Evolutionary conservation across 1,139 yeast genomes (phyloP).

Genomic region (Wickerhamomyces sp.): DNA sequence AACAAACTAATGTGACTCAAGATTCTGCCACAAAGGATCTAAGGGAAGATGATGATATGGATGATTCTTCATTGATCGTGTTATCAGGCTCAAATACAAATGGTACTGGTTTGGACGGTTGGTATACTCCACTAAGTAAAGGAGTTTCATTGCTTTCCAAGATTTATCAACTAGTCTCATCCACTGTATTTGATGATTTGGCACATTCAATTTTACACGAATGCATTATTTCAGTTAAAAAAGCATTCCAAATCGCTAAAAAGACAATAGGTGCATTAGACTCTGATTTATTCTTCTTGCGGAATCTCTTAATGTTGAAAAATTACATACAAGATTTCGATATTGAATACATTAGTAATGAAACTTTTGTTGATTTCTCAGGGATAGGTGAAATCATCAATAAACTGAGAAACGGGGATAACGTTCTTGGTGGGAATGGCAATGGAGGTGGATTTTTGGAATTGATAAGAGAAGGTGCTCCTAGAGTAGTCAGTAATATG

Average conservation of each 20-base stretch:
- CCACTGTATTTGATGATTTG: constrained; percentile 77
- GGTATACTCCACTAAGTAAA: constrained; percentile 71
- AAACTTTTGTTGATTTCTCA: constrained; percentile 74
- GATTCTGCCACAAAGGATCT: too few species aligned
- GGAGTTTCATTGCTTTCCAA: constrained; percentile 70
- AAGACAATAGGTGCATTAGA: constrained; percentile 43
- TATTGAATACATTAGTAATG: constrained; percentile 69
- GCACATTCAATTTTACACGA: constrained; percentile 86
- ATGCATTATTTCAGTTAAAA: constrained; percentile 55
- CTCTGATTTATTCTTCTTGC: constrained; percentile 62
- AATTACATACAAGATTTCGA: constrained; percentile 75
- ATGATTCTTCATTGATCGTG: constrained; percentile 20
- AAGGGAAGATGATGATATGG: constrained; percentile 6
- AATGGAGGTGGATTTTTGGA: constrained; percentile 40
- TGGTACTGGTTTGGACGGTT: constrained; percentile 27
- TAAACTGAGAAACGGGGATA: constrained; percentile 33
- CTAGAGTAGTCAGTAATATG: constrained; percentile 80
- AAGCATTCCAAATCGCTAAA: constrained; percentile 42
- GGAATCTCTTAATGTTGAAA: constrained; percentile 65
- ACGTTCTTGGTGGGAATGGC: constrained; percentile 27
- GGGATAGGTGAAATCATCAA: constrained; percentile 60
- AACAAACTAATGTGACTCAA: background rate
- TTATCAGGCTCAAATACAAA: constrained; percentile 5
- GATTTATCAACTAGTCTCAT: constrained; percentile 73
- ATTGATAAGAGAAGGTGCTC: constrained; percentile 65